Evolutionary conservation across 371 early-diverging fungal genomes (phyloP).

Genomic region (Apophysomyces elegans): DNA sequence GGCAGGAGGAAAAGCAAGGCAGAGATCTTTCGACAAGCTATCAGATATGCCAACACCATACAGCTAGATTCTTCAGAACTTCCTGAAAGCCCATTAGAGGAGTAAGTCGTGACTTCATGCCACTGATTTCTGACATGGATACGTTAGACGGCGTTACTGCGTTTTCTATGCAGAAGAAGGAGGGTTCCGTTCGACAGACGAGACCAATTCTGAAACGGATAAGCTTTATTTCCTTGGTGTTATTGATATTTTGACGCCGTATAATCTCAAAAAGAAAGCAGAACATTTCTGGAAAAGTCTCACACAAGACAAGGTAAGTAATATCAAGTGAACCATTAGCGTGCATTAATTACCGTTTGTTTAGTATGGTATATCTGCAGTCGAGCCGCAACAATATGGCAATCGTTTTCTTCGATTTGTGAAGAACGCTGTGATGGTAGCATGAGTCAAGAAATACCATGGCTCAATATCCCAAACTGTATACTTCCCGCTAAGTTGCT

Average conservation of each 20-base stretch:
- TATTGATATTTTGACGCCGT: conserved; percentile 96
- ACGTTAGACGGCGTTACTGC: conserved; percentile 61
- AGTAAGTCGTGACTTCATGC: conserved; percentile 30
- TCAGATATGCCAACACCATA: conserved; percentile 68
- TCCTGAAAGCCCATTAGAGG: conserved; percentile 50
- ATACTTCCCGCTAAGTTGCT: no score
- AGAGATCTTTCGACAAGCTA: conserved; percentile 69
- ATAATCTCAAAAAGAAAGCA: conserved; percentile 80
- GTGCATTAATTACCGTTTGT: neutral
- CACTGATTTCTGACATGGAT: neutral
- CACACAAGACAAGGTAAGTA: conserved; percentile 68
- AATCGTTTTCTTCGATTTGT: conserved; percentile 88
- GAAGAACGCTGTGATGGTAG: conserved; percentile 24
- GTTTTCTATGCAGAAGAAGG: conserved; percentile 91
- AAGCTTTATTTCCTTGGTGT: conserved; percentile 92
- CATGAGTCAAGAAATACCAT: neutral
- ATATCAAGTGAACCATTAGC: neutral
- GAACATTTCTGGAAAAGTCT: conserved; percentile 89
- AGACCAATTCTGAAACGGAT: conserved; percentile 60
- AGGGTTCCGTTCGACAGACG: conserved; percentile 84
- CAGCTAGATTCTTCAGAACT: conserved; percentile 59
- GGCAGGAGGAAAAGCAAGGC: conserved; percentile 57
- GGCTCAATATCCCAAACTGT: neutral
- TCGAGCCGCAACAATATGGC: conserved; percentile 85
- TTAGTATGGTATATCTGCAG: conserved; percentile 81